Base-by-base conservation (phyloP, 805 yeast species). In the Wickerhamiella siamensis region DNA sequence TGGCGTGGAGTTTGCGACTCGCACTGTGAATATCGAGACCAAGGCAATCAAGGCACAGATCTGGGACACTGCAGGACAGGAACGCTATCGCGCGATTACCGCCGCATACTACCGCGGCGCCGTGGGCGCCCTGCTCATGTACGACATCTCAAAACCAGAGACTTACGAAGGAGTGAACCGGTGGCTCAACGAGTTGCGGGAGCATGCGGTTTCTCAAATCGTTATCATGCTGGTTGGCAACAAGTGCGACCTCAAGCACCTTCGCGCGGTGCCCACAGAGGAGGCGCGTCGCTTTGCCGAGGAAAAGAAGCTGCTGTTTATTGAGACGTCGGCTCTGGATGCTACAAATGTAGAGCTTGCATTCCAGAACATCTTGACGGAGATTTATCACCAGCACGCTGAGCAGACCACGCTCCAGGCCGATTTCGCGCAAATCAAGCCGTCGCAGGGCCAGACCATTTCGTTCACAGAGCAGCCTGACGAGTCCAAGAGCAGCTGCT, bases 1-100 rank as follows among this genome's bases (percentile, higher is more conserved):
- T 58, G 98, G 98, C 38, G 98, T 91, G 40, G 98, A 91, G 63
- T 88, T 88, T 66, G 97, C 97, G 35, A 91, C 97, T 18, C 74
- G 96, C 61, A 87, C 96, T 2, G 77, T 91, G 43, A 93, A 83
- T 55, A 73, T 91, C 45, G 97, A 91, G 58, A 95, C 94, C 51
- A 91, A 88, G 67, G 84, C 93, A 46, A 87, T 88, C 62, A 88
- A 88, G 65, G 76, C 94, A 55, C 98, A 88, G 69, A 88, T 88
- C 59, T 88, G 98, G 98, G 98, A 88, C 63, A 88, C 98, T 31
- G 98, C 98, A 2, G 98, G 98, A 47, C 98, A 88, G 67, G 98
- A 88, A 64, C 77, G 98, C 62, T 88, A 91, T 69, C 76, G 98
- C 55, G 97, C 98, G 36, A 88, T 88, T 61, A 91, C 98, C 26